These are phyloP conservation scores for Cynanchum wilfordii DNA, from an alignment of 257 asterid genomes.

Conservation along the genomic window DNA sequence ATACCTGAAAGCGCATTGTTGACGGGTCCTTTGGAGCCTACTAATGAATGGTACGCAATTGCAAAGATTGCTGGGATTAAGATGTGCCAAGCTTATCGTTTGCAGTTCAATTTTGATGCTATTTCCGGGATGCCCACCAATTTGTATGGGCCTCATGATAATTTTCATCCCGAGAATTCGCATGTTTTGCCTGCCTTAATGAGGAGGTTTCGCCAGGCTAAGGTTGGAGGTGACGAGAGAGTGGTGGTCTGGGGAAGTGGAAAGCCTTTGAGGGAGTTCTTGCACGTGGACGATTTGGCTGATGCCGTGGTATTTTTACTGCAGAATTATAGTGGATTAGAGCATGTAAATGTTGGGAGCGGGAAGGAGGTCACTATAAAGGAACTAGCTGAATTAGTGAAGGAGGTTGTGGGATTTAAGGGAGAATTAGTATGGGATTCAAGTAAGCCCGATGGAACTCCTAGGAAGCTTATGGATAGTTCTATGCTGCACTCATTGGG, in stretches of 20 bases:
- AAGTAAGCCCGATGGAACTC: conserved; percentile 89
- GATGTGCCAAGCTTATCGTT: conserved; percentile 76
- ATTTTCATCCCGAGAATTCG: conserved; percentile 90
- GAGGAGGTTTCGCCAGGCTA: conserved; percentile 83
- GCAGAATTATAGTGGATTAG: conserved; percentile 67
- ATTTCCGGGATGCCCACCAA: conserved; percentile 91
- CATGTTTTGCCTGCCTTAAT: conserved; percentile 83
- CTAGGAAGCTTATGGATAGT: conserved; percentile 95
- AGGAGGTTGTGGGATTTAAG: conserved; percentile 76
- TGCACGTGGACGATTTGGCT: conserved; percentile 89
- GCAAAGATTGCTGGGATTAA: conserved; percentile 90
- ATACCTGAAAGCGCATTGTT: conserved; percentile 81
- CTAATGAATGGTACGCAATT: conserved; percentile 89
- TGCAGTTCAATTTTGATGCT: conserved; percentile 71
- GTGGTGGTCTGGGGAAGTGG: conserved; percentile 99
- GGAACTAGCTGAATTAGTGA: conserved; percentile 82
- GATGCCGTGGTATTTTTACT: conserved; percentile 67
- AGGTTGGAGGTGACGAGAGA: conserved; percentile 31
- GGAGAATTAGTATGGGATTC: conserved; percentile 88
- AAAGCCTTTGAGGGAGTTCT: conserved; percentile 76
- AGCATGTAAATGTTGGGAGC: conserved; percentile 92
- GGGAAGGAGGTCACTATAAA: conserved; percentile 81
- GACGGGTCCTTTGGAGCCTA: conserved; percentile 78
- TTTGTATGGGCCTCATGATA: conserved; percentile 70
- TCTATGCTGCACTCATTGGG: conserved; percentile 74